These are phyloP conservation scores for Sutorius australiensis DNA, from an alignment of 768 basidiomycete genomes.

Conservation along the genomic window DNA sequence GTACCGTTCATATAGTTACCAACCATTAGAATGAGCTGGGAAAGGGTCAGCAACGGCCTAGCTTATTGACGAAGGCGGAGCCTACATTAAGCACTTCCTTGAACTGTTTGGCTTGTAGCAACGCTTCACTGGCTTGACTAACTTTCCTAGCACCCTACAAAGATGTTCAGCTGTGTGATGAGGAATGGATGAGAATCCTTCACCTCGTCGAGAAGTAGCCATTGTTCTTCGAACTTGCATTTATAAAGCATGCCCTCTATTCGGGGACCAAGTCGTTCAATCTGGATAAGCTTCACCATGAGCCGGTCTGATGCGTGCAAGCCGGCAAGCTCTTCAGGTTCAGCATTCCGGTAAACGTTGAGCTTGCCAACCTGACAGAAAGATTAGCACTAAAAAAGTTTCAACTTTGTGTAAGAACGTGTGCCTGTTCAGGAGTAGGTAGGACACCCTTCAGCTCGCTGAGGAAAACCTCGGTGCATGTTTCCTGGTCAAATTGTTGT, in stretches of 20 bases:
- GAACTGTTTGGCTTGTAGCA: conserved; percentile 82
- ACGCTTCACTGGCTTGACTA: conserved; percentile 71
- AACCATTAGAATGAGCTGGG: conserved; percentile 83
- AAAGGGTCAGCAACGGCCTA: background rate
- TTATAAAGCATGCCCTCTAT: conserved; percentile 97
- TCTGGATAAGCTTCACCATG: conserved; percentile 96
- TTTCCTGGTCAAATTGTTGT: conserved; percentile 78
- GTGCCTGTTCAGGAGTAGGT: conserved; percentile 87
- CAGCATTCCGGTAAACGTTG: conserved; percentile 84
- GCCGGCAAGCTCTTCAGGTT: conserved; percentile 76
- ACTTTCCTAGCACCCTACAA: conserved; percentile 75
- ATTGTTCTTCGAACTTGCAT: conserved; percentile 82
- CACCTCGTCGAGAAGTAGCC: conserved; percentile 78
- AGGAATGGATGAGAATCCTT: conserved; percentile 12
- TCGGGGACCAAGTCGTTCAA: conserved; percentile 80
- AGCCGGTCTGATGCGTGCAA: conserved; percentile 95
- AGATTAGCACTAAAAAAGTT: background rate
- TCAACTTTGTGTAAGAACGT: background rate
- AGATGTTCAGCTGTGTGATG: conserved; percentile 5
- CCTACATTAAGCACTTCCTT: conserved; percentile 82
- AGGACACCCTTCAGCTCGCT: conserved; percentile 84
- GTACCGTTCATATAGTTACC: conserved; percentile 99
- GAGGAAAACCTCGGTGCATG: conserved; percentile 87
- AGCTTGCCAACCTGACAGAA: conserved; percentile 72
- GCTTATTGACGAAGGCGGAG: conserved; percentile 19